Evolutionary conservation across 1,284 basidiomycete species (phyloP), one percentile per base, ranked within the genome.

Genomic region (Trametes sp.): DNA sequence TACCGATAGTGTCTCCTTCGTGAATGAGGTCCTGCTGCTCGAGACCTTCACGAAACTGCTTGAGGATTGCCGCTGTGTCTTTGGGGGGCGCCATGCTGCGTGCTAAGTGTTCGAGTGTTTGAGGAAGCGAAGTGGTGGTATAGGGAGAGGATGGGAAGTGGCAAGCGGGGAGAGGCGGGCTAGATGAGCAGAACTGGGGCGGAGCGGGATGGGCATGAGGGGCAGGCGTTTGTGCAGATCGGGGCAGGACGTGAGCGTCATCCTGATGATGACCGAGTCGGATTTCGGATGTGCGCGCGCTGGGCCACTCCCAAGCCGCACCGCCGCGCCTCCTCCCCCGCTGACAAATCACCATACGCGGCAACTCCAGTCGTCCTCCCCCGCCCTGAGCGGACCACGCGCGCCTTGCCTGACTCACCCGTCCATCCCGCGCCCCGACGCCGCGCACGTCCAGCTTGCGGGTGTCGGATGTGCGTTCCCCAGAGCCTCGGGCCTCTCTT

Each of bases 1-100:
- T 86, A 7, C 87, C 87, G 44, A 90, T 82, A n/a, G 81, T 81
- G 69, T 89, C 86, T 0, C 83, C 86, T 23, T 87, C 83, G 52
- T 81, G 80, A 35, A 90, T 63, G 52, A 87, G 80, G 31, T 75
- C 83, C 59, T 88, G 85, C 2, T 77, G 71, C 35, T 80, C 80
- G 11, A 88, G 68, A 52, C 84, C 75, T 62, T 80, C 70, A 24
- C 86, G 81, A 68, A 89, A 87, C 31, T 75, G 69, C 11, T 67
- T 38, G 57, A 76, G 60, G 21, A 70, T 48, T 8, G 62, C 62
- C 0, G 59, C 60, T 31, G 71, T 61, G 59, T 70, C 63, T 23
- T 61, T 61, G 31, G 58, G 61, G 19, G 42, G 44, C 19, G 58
- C 55, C 68, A 70, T 72, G 45, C 23, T 1, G 11, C 9, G 4